These are phyloP conservation scores for Hyparrhenia diplandra DNA, from an alignment of 176 grass and related monocot species.

Conservation along the genomic window DNA sequence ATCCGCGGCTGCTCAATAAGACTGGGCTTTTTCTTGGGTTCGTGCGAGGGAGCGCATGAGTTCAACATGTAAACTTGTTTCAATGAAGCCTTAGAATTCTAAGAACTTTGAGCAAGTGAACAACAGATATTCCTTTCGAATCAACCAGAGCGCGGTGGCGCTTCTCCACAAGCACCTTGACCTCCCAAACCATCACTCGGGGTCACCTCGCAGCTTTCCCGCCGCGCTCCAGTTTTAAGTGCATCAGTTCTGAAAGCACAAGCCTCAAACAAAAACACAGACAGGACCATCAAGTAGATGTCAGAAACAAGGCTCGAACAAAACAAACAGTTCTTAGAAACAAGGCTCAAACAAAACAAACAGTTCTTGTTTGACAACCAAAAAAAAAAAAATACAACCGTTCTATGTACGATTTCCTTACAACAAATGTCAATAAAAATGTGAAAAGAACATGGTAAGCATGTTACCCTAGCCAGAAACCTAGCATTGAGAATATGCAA, in stretches of 20 bases:
- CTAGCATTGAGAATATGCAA: constrained; percentile 31
- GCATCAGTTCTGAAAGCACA: neutral
- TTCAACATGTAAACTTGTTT: constrained; percentile 27
- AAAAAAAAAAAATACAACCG: neutral
- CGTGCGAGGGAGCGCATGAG: constrained; percentile 12
- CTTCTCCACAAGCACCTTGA: too few relatives aligned
- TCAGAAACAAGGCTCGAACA: too few relatives aligned
- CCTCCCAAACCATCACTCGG: neutral
- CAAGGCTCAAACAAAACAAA: neutral
- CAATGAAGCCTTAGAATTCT: neutral
- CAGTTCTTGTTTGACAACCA: neutral
- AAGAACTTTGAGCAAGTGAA: neutral
- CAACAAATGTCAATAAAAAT: constrained; percentile 14
- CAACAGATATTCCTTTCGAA: neutral
- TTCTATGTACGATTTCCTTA: constrained; percentile 21
- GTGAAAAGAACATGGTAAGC: neutral
- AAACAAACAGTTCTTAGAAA: too few relatives aligned
- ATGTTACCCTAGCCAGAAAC: constrained; percentile 11
- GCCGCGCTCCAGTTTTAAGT: neutral
- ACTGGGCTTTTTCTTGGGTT: constrained; percentile 10
- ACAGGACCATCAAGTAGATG: neutral
- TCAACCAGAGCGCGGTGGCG: neutral
- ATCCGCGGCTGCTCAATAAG: constrained; percentile 35
- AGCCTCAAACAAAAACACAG: neutral
- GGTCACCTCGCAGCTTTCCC: neutral